phyloP scores from a whole-genome alignment of 2,329 filamentous ascomycete species.

The Fragosphaeria purpurea region DNA sequence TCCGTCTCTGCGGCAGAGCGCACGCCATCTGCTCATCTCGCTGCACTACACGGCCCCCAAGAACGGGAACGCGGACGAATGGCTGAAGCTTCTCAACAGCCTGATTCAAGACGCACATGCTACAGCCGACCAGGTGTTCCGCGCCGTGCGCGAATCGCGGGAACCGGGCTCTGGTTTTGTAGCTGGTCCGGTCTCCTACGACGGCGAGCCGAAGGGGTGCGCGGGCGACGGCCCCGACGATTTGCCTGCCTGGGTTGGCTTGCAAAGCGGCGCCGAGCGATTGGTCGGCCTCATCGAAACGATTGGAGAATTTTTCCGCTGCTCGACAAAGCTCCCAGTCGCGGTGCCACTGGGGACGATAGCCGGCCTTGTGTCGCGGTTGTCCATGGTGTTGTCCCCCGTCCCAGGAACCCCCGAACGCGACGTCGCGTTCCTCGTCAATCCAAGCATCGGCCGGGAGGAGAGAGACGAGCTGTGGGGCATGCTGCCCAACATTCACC shows the following conservation, averaged over 20 bases:
- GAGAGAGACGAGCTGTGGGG: conserved; percentile 74
- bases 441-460: conserved; percentile 64
- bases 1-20: conserved; percentile 41
- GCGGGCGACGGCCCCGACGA: conserved; percentile 33
- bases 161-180: conserved; percentile 51
- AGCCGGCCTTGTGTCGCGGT: conserved; percentile 57
- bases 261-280: conserved; percentile 64
- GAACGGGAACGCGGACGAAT: conserved; percentile 65
- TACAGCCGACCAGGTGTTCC: conserved; percentile 67
- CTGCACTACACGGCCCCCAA: conserved; percentile 76
- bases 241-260: conserved; percentile 62
- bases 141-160: conserved; percentile 74
- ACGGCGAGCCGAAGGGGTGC: conserved; percentile 38
- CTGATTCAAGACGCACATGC: conserved; percentile 56
- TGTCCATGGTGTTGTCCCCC: conserved; percentile 55
- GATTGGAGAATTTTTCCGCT: conserved; percentile 52
- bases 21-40: conserved; percentile 57
- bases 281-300: conserved; percentile 56
- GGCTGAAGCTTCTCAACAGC: conserved; percentile 55
- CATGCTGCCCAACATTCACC: conserved; percentile 63
- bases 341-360: conserved; percentile 57
- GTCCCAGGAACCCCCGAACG: conserved; percentile 28
- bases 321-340: conserved; percentile 55
- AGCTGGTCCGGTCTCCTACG: conserved; percentile 29
- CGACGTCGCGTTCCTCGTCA: conserved; percentile 48